Base-by-base conservation (phyloP, 129 eudicot genomes). In the Rutidosis leptorrhynchoides region DNA sequence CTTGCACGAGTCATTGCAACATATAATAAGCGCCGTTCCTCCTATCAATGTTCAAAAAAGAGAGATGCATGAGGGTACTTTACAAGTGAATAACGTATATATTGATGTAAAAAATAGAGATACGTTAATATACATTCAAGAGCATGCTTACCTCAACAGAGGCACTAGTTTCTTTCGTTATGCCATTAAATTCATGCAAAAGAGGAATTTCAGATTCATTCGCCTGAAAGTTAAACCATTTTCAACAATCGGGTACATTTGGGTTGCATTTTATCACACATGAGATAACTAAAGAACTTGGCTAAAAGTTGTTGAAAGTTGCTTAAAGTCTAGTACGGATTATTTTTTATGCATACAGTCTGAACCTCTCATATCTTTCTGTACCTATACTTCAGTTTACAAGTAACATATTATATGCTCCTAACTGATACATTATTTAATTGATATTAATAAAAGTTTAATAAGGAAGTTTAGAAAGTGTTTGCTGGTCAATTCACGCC, bases 1-100 rank as follows among this genome's bases (percentile, higher is more conserved):
- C 90, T 82, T 52, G 98, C 98, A 68, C 98, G 96, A 74, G 96
- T 93, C 79, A 93, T 77, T 24, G 96, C 96, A 62, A 93, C 98
- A 72, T 88, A 93, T 40, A 93, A 63, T 64, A 93, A 83, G 37
- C 96, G 95, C 28, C 98, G 73, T 71, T 93, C 98, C 74, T 93
- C 98, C 98, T 93, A 63, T 43, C 20, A 68, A 43, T 62, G 8
- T 61, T 61, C 67, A 56, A 60, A 42, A 30, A 56, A 70, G 29
- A 19, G 28, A 21, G 37, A 29, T 64, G 37, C 58, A 58, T 29
- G 35, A 55, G 1, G 67, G 25, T 26, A 32, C 16, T 24, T 19
- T 65, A 23, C 40, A 58, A 73, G 37, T 32, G 14, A 59, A 6
- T 25, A 33, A 54, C 12, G n/a, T n/a, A 66, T 56, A 8, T 21